phyloP scores from a whole-genome alignment of 495 filamentous ascomycete genomes.

The Aspergillus sclerotiicarbonarius region DNA sequence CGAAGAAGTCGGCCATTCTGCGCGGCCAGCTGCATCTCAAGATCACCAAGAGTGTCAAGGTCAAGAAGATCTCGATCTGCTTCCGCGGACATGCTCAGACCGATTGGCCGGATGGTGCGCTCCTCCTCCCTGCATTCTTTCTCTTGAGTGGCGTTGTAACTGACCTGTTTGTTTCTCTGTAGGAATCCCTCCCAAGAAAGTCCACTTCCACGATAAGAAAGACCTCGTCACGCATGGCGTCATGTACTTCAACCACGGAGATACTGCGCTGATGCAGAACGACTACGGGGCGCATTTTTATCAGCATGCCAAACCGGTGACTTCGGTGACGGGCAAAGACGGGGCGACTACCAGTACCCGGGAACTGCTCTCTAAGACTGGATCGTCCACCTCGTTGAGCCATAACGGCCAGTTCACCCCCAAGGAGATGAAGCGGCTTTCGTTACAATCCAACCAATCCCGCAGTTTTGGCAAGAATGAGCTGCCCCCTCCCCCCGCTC shows the following conservation, averaged over 20 bases:
- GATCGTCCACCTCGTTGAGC: slow-evolving; percentile 33
- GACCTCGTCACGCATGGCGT: slow-evolving; percentile 46
- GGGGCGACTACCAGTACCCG: slow-evolving; percentile 39
- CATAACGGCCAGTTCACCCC: slow-evolving; percentile 34
- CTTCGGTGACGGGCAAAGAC: slow-evolving; percentile 50
- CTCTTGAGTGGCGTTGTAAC: slow-evolving; percentile 11
- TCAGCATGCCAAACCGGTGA: slow-evolving; percentile 38
- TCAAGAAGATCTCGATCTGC: slow-evolving; percentile 87
- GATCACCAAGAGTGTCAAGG: slow-evolving; percentile 86
- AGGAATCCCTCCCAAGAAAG: slow-evolving; percentile 89
- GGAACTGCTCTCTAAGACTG: slow-evolving; percentile 41
- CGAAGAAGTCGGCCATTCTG: slow-evolving; percentile 76
- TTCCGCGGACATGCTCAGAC: slow-evolving; percentile 85
- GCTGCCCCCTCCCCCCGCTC: slow-evolving; percentile 53
- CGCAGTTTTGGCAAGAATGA: slow-evolving; percentile 87
- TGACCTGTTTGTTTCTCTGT: slow-evolving; percentile 12
- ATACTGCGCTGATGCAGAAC: slow-evolving; percentile 64
- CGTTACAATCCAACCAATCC: slow-evolving; percentile 72
- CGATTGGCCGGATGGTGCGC: slow-evolving; percentile 90
- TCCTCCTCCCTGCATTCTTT: not conserved
- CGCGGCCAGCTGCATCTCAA: slow-evolving; percentile 80
- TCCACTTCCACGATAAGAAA: slow-evolving; percentile 79
- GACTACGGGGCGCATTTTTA: slow-evolving; percentile 50
- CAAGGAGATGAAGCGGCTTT: slow-evolving; percentile 63
- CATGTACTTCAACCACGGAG: slow-evolving; percentile 51